Evolutionary conservation across 176 grass and related monocot species (phyloP), one percentile per base, ranked within the genome.

Genomic region (Microstegium vimineum): DNA sequence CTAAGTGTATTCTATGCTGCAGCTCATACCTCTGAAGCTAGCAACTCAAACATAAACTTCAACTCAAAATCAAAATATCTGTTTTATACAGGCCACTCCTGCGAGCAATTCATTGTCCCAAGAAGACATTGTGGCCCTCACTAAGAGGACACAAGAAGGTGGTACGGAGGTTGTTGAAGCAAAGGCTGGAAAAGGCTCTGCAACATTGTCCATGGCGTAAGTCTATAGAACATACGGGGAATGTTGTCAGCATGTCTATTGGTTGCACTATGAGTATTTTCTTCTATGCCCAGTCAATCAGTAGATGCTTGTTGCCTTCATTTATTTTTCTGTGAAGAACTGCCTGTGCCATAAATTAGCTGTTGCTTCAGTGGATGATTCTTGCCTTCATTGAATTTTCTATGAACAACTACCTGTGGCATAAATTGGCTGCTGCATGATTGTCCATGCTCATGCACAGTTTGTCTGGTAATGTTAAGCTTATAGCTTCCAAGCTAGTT

Each of bases 141-240:
- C 96, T 60, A 99, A 95, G 82, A 93, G 96, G 85, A 98, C 91
- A 64, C 96, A 99, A 84, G 93, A 99, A 40, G 96, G 96, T 73
- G 93, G 93, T 49, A 99, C 93, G 4, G 93, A 99, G 84, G 96
- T 99, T 75, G 96, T 99, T 73, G 96, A 99, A 81, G 96, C 96
- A 47, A 99, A 95, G 83, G 93, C 91, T 85, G 96, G 93, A 62
- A 98, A 98, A 85, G 96, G 93, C 59, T 99, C 96, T 72, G 96
- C 93, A 71, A 99, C 96, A 28, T 88, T 99, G 82, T 99, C 93
- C n/a, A 99, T 99, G 93, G 93, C 90, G 91, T 95, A 90, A 99
- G 90, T 94, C 25, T 81, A 41, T 59, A 22, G 38, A 80, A 4
- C 41, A 43, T 56, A 75, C 15, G n/a, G 20, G n/a, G 20, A 85